phyloP scores from a whole-genome alignment of 1,284 basidiomycete genomes.

The Porodaedalea pini region DNA sequence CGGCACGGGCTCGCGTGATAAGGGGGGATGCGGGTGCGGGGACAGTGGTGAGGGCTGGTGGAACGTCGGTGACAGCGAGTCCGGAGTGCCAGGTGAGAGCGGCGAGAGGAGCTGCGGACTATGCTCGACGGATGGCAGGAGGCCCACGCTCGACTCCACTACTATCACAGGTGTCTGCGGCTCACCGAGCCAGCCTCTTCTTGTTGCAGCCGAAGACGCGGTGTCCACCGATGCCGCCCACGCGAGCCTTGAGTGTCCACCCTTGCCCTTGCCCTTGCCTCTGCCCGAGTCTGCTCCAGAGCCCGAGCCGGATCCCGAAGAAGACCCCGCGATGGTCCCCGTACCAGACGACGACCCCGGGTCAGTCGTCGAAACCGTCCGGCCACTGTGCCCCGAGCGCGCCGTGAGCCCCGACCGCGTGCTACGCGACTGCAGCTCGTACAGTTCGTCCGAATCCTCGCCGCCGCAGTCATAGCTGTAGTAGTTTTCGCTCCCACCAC shows the following conservation, averaged over 20 bases:
- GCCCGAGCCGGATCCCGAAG: slow-evolving; percentile 10
- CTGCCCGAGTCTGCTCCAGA: slow-evolving; percentile 4
- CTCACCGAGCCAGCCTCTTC: background rate
- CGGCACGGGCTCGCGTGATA: background rate
- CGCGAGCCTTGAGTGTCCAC: background rate
- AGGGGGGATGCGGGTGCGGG: background rate
- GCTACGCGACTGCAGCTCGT: slow-evolving; percentile 9
- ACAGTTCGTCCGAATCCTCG: slow-evolving; percentile 3
- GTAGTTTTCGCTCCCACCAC: slow-evolving; percentile 10
- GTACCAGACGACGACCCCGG: slow-evolving; percentile 7
- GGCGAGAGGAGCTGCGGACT: background rate
- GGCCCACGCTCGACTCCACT: background rate
- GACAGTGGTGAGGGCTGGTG: background rate
- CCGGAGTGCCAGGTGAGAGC: background rate
- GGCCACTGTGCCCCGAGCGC: background rate
- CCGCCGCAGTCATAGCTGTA: slow-evolving; percentile 8
- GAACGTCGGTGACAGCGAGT: background rate
- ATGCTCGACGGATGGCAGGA: background rate
- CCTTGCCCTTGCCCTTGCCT: background rate
- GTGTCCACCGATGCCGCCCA: slow-evolving; percentile 2
- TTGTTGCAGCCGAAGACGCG: background rate
- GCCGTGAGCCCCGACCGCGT: slow-evolving; percentile 10
- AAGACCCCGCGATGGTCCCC: slow-evolving; percentile 6
- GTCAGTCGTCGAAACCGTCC: background rate
- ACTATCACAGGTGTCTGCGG: slow-evolving; percentile 1